Evolutionary conservation across 805 yeast genomes (phyloP).

Genomic region (Zygosaccharomyces siamensis): DNA sequence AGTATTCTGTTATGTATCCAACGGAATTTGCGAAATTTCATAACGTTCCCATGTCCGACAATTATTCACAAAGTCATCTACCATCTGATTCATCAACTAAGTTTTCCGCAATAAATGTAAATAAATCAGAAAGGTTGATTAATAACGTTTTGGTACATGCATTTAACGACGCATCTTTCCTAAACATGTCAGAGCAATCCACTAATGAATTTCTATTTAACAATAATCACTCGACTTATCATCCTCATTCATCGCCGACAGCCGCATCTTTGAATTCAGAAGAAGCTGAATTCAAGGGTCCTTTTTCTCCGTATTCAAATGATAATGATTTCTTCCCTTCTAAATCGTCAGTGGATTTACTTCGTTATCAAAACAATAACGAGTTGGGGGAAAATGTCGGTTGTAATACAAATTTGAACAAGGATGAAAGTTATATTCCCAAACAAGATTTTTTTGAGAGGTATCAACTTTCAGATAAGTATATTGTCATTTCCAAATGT

Average conservation of each 20-base stretch:
- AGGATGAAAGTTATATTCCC: background rate
- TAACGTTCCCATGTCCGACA: conserved; percentile 11
- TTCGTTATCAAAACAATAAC: conserved; percentile 2
- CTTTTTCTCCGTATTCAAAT: background rate
- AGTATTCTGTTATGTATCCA: conserved; percentile 22
- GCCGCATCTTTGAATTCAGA: background rate
- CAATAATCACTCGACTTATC: conserved; percentile 8
- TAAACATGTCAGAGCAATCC: conserved; percentile 29
- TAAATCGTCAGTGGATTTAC: conserved; percentile 13
- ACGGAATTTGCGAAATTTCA: conserved; percentile 21
- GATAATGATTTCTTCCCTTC: conserved; percentile 7
- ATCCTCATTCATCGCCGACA: conserved; percentile 9
- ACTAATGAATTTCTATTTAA: conserved; percentile 27
- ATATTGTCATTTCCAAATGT: conserved; percentile 27
- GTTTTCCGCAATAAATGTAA: conserved; percentile 18
- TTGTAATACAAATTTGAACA: background rate
- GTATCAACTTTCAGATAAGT: conserved; percentile 30
- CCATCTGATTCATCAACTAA: conserved; percentile 2
- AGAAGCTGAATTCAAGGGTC: background rate
- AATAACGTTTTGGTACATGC: conserved; percentile 31
- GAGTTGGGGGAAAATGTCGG: background rate
- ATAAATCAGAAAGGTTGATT: conserved; percentile 27
- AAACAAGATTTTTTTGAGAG: conserved; percentile 29
- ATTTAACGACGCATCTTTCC: conserved; percentile 32
- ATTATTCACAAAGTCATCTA: conserved; percentile 7